Percentiles rank a stretch among this genome's conserved stretches.
Conservation (phyloP, 179 eudicot genomes). For the Gypsophila paniculata region DNA sequence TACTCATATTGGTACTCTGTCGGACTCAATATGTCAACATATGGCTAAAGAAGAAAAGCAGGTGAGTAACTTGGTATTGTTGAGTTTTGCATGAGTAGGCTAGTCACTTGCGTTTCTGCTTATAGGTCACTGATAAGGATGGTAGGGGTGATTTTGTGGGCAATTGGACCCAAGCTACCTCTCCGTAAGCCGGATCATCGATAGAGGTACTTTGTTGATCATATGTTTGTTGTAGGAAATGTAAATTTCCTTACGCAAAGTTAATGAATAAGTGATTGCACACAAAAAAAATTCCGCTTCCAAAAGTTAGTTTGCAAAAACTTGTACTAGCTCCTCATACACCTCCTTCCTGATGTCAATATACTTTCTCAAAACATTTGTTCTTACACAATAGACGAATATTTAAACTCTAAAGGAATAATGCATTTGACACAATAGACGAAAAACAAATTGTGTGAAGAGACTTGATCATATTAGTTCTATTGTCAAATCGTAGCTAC, state of each 20-base stretch:
- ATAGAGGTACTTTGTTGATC: background rate
- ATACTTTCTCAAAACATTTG: too few relatives aligned
- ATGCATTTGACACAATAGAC: too few relatives aligned
- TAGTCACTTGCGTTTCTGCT: background rate
- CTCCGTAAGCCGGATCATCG: background rate
- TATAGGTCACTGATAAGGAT: background rate
- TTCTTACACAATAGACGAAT: too few relatives aligned
- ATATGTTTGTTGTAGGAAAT: background rate
- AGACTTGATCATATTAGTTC: background rate
- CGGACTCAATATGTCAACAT: constrained; percentile 56
- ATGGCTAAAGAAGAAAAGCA: constrained; percentile 92
- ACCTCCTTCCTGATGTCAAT: too few relatives aligned
- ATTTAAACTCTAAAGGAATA: too few relatives aligned
- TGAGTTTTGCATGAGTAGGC: background rate
- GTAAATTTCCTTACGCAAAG: too few relatives aligned
- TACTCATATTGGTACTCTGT: constrained; percentile 49
- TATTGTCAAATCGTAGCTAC: background rate
- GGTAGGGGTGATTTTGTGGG: background rate
- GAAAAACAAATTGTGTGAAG: background rate
- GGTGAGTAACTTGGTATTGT: constrained; percentile 34
- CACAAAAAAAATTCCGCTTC: too few relatives aligned
- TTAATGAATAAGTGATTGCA: too few relatives aligned
- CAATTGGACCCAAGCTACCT: background rate
- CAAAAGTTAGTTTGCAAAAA: too few relatives aligned
- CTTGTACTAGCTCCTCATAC: too few relatives aligned